Evolutionary conservation across 2,329 filamentous ascomycete species (phyloP), one percentile per base, ranked within the genome.

Genomic region (Scleromitrula shiraiana): DNA sequence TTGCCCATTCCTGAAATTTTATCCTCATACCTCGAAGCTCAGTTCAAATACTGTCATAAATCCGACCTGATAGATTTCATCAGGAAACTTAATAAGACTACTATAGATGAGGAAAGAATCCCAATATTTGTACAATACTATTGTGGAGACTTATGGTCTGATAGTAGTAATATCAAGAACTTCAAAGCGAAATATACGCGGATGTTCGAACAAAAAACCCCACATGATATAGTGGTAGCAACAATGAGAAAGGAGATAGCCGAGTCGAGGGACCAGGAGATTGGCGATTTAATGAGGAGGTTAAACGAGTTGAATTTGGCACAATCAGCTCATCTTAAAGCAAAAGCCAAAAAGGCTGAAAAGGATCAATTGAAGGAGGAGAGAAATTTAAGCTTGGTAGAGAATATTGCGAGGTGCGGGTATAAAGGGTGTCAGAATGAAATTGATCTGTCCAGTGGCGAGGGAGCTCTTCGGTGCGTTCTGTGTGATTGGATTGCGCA

Each of bases 131-230:
- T 56, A 15, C 39, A 51, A 12, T 62, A 59, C 49, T 63, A 63
- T 41, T 64, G 62, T 47, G 39, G 45, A 1, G 38, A 45, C 12
- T 17, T 29, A 4, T 36, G 50, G 14, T 40, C 26, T 14, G 61
- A 64, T 40, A 51, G 52, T 7, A 41, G 50, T 8, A 50, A 55
- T 8, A 47, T 55, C 10, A 55, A 55, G 36, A 57, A 59, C 20
- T 58, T 62, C 46, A 64, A 64, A 47, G 30, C 42, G 3, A 64
- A 63, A 47, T 62, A 61, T 38, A 52, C 51, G 3, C 56, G 58
- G 4, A 54, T 59, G 43, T 64, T 64, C 44, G 58, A 61, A 36
- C 33, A 50, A 19, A 42, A 51, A 1, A 36, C 46, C 5, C 50
- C 58, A 1, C 56, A 60, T 26, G 59, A 64, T 39, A 51, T 49